These are phyloP conservation scores for Pseudopithomyces maydicus DNA, from an alignment of 2,329 filamentous ascomycete species.

Conservation along the genomic window DNA sequence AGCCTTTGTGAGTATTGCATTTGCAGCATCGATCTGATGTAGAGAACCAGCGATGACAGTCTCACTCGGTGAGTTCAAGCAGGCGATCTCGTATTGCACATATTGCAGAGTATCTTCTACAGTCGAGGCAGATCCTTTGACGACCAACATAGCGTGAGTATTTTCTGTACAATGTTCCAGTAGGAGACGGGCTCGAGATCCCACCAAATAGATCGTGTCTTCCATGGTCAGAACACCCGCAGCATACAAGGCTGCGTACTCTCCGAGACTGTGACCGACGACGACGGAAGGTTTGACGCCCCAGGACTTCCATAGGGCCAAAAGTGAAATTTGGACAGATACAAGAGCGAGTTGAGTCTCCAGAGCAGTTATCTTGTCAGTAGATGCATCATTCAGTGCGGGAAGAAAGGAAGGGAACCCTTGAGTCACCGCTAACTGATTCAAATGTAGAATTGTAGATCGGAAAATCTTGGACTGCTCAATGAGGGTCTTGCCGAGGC, in stretches of 20 bases:
- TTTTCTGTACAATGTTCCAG: slow-evolving; percentile 67
- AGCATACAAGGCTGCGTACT: slow-evolving; percentile 73
- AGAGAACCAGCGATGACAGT: slow-evolving; percentile 73
- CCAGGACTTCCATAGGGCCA: slow-evolving; percentile 58
- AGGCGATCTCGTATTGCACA: slow-evolving; percentile 65
- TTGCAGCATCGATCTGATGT: slow-evolving; percentile 62
- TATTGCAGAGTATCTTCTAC: slow-evolving; percentile 59
- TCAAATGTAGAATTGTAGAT: slow-evolving; percentile 55
- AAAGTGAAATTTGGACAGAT: slow-evolving; percentile 58
- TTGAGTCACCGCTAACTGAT: slow-evolving; percentile 53
- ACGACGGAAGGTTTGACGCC: slow-evolving; percentile 60
- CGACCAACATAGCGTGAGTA: slow-evolving; percentile 70
- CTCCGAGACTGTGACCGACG: slow-evolving; percentile 67
- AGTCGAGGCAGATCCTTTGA: slow-evolving; percentile 57
- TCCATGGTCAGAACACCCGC: slow-evolving; percentile 74
- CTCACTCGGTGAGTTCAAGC: slow-evolving; percentile 75
- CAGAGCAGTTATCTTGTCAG: slow-evolving; percentile 55
- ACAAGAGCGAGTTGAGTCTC: slow-evolving; percentile 59
- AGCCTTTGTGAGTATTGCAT: slow-evolving; percentile 53
- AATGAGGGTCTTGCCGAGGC: slow-evolving; percentile 56
- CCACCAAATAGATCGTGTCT: slow-evolving; percentile 76
- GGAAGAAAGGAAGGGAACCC: slow-evolving; percentile 56
- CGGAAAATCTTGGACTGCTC: slow-evolving; percentile 54
- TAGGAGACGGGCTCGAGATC: slow-evolving; percentile 68
- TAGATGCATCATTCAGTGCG: slow-evolving; percentile 55